Conservation (phyloP, 2,329 filamentous ascomycete species). For the Akanthomyces uredinophilus region DNA sequence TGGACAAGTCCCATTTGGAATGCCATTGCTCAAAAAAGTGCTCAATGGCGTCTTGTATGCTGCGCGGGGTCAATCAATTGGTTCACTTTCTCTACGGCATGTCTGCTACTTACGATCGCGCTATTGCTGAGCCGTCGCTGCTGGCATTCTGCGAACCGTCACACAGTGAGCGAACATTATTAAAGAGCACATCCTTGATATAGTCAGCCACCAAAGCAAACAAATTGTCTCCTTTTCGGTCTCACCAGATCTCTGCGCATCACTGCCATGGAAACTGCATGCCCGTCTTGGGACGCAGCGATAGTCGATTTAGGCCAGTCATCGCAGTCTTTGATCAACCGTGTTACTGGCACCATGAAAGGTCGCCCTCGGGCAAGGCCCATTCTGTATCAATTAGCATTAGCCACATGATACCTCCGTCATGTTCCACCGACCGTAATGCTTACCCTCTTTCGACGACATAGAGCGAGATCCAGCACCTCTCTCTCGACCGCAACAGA, state of each 20-base stretch:
- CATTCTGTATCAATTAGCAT: conserved; percentile 36
- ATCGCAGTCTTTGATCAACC: conserved; percentile 62
- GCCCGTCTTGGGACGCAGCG: conserved; percentile 62
- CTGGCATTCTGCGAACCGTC: conserved; percentile 48
- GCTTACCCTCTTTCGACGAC: conserved; percentile 63
- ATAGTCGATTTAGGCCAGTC: conserved; percentile 61
- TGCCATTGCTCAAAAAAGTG: conserved; percentile 63
- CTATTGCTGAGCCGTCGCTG: conserved; percentile 48
- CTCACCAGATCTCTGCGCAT: conserved; percentile 60
- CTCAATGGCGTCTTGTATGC: conserved; percentile 56
- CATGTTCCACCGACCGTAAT: conserved; percentile 17
- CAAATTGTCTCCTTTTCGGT: neutral
- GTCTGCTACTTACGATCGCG: conserved; percentile 40
- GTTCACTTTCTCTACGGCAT: neutral
- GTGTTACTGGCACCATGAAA: conserved; percentile 63
- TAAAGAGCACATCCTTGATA: conserved; percentile 49
- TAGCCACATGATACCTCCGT: neutral
- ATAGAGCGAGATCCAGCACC: conserved; percentile 67
- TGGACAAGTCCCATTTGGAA: conserved; percentile 54
- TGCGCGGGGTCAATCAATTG: conserved; percentile 23
- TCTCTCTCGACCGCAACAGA: conserved; percentile 59
- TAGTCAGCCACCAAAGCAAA: conserved; percentile 13
- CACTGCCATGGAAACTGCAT: conserved; percentile 67
- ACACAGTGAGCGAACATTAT: conserved; percentile 53
- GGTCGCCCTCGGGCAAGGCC: conserved; percentile 64